phyloP scores from a whole-genome alignment of 495 filamentous ascomycete species.

The Neurospora discreta region DNA sequence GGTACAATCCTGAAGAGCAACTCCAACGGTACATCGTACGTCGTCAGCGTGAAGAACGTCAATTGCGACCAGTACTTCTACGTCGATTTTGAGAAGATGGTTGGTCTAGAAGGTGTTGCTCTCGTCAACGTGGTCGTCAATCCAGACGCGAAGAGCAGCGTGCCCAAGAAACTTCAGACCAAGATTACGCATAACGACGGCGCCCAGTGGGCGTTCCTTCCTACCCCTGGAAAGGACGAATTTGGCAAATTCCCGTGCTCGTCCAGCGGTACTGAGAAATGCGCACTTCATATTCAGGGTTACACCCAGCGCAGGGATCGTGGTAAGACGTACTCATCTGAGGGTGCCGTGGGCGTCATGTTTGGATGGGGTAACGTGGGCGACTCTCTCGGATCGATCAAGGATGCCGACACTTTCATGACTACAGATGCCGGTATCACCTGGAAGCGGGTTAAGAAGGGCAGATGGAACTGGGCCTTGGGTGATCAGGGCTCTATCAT shows the following conservation, averaged over 20 bases:
- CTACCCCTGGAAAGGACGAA: constrained; percentile 51
- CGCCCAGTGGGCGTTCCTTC: constrained; percentile 64
- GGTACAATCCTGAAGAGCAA: constrained; percentile 96
- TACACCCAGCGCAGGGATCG: constrained; percentile 81
- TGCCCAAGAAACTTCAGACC: constrained; percentile 69
- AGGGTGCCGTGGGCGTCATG: constrained; percentile 83
- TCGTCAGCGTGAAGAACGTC: constrained; percentile 63
- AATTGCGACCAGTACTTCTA: constrained; percentile 65
- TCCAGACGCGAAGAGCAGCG: constrained; percentile 42
- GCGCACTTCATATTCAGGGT: constrained; percentile 84
- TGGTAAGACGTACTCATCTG: constrained; percentile 73
- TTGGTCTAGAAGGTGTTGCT: constrained; percentile 78
- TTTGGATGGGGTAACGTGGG: constrained; percentile 89
- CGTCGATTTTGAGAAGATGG: constrained; percentile 95
- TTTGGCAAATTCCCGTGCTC: constrained; percentile 66
- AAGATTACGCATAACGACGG: constrained; percentile 96
- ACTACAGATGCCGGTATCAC: constrained; percentile 77
- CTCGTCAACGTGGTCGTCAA: constrained; percentile 80
- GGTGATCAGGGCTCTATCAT: constrained; percentile 90
- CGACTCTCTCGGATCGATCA: constrained; percentile 43
- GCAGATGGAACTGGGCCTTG: constrained; percentile 81
- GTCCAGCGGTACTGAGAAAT: constrained; percentile 47
- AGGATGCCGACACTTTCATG: constrained; percentile 75
- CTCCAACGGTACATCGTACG: constrained; percentile 92
- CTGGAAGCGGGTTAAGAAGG: constrained; percentile 78